Evolutionary conservation across 805 yeast genomes (phyloP), one percentile per base, ranked within the genome.

Genomic region (Lipomyces mesembrius): DNA sequence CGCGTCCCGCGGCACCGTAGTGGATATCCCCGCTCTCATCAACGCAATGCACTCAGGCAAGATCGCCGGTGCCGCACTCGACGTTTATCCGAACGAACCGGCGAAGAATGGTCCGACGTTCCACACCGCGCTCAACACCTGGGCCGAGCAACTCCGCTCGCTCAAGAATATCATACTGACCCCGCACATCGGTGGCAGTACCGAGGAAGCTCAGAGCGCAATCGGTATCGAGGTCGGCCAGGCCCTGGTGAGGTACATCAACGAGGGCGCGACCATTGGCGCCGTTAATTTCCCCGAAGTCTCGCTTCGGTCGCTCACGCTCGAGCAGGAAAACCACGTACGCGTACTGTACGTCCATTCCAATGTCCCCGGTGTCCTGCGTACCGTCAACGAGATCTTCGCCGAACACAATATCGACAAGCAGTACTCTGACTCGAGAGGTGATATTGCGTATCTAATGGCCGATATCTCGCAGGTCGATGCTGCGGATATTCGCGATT

Each of bases 201-300:
- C 99, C 59, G 98, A 94, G 81, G 99, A 95, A 83, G 99, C 99
- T 51, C 99, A 95, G 84, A 85, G 91, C 64, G 97, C 98, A 53
- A 95, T 95, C 77, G 99, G 99, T 82, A 83, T 94, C 68, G 99
- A 95, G 83, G 99, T 95, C 69, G 91, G 89, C 68, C 83, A 89
- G 57, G 88, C 97, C 52, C 84, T 95, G 75, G 84, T 93, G 72
- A 91, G 91, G 78, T 95, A 92, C 83, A 90, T 95, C 79, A 94
- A 93, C 81, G 98, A 94, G 83, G 99, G 99, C 83, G 84, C 87
- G 75, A 90, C 98, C 17, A 85, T 85, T 60, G 98, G 97, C 75
- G 93, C 98, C 5, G 99, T 94, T 67, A 95, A 95, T 85, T 93
- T 95, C 96, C 99, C 99, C 76, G 98, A 95, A 83, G 98, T 95